phyloP scores from a whole-genome alignment of 164 flowering plant genomes.

The Saururus chinensis region DNA sequence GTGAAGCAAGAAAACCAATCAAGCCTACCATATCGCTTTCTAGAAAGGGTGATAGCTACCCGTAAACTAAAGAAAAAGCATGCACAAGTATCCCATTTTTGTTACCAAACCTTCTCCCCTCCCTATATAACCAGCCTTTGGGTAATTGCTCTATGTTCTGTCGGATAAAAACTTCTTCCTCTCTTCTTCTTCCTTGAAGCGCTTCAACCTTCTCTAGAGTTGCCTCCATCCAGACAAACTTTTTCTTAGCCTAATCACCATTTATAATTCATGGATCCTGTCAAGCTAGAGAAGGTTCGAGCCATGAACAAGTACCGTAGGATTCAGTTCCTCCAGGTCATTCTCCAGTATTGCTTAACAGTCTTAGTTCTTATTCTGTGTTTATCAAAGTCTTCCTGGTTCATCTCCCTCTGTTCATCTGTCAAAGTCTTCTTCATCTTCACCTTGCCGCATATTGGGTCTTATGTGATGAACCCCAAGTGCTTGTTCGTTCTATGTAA shows the following conservation, averaged over 20 bases:
- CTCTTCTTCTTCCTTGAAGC: not conserved
- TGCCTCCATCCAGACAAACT: not conserved
- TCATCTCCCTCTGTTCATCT: conserved; percentile 24
- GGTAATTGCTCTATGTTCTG: conserved; percentile 26
- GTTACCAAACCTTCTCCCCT: conserved; percentile 7
- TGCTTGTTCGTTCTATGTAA: conserved; percentile 47
- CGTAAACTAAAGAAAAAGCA: conserved; percentile 6
- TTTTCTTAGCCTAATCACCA: too few species aligned
- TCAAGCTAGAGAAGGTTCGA: conserved; percentile 22
- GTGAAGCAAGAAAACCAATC: conserved; percentile 2
- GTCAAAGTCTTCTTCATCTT: conserved; percentile 20
- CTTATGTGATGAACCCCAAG: conserved; percentile 28
- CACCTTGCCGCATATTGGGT: conserved; percentile 23
- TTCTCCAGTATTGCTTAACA: conserved; percentile 26
- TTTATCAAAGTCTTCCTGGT: conserved; percentile 34
- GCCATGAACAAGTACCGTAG: conserved; percentile 44
- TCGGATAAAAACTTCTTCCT: conserved; percentile 18
- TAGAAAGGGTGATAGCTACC: conserved; percentile 9
- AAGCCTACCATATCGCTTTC: conserved; percentile 21
- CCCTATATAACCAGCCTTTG: conserved; percentile 29
- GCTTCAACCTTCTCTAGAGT: not conserved
- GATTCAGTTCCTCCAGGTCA: conserved; percentile 22
- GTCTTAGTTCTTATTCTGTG: conserved; percentile 23
- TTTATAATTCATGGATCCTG: too few species aligned
- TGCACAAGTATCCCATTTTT: conserved; percentile 12